Evolutionary conservation across 2,329 filamentous ascomycete genomes (phyloP), one percentile per base, ranked within the genome.

Genomic region (Trichoderma sp.): DNA sequence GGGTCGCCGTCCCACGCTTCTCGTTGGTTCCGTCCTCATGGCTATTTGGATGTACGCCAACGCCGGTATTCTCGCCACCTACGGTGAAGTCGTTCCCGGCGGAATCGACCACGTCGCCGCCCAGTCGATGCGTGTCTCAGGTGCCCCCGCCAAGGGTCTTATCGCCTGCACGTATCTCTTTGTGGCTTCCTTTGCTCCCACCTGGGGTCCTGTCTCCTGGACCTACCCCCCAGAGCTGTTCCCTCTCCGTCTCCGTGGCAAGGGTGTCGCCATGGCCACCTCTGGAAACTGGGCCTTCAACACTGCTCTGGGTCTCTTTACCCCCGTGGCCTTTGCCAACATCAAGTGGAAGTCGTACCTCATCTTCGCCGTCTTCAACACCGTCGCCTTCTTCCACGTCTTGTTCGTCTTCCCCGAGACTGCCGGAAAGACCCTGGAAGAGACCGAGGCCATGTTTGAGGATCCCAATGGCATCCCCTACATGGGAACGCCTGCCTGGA

Each of bases 1-100:
- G 88, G 92, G 92, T 56, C 91, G 92, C 70, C 89, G 89, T 54
- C 86, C 87, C 67, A 82, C 91, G 8, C 84, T 92, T 68, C 86
- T 91, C 58, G 78, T 84, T n/a, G 90, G 90, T 67, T 86, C 83
- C 39, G 79, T 89, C 22, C 86, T 89, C 27, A 92, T 92, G 90
- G 86, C 82, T 4, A 73, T 85, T 1, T 91, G 83, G 70, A 86
- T 87, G 74, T 86, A 84, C 42, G 77, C 84, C 59, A 86, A 86
- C 25, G 85, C 82, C 2, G 85, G 80, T 7, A 78, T 86, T 12
- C 81, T 88, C 70, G 84, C 82, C 6, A 77, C 74, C 2, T 79
- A 84, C 65, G 84, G 84, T 22, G 71, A 73, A 5, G 71, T 77
- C 13, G 76, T 82, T 0, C 81, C 83, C 0, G 77, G 79, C 2